Percentiles rank a stretch among this genome's conserved stretches.
phyloP scores from a whole-genome alignment of 805 yeast species.

The Ogataea minuta region DNA sequence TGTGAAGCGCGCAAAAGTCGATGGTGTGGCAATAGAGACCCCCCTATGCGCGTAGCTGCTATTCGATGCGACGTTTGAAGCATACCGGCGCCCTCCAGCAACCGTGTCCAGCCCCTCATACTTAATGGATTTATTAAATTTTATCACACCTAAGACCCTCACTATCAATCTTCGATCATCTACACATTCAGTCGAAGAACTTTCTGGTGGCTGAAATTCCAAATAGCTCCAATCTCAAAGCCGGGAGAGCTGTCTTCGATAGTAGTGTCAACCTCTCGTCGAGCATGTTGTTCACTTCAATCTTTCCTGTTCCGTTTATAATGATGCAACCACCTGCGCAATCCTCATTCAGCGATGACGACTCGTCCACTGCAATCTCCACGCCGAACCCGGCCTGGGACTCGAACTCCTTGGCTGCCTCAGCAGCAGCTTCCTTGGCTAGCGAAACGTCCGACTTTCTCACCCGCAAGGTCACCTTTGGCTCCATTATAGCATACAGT shows the following conservation, averaged over 20 bases:
- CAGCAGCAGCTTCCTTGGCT: slow-evolving; percentile 59
- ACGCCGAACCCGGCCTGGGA: slow-evolving; percentile 58
- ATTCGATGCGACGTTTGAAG: not conserved
- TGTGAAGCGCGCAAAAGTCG: too few species aligned
- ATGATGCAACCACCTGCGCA: slow-evolving; percentile 84
- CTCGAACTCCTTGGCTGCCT: slow-evolving; percentile 63
- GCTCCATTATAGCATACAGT: slow-evolving; percentile 70
- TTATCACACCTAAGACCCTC: slow-evolving; percentile 14
- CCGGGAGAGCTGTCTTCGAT: slow-evolving; percentile 85
- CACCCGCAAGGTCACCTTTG: slow-evolving; percentile 59
- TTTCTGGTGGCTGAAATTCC: slow-evolving; percentile 84
- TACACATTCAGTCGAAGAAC: slow-evolving; percentile 67
- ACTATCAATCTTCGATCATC: slow-evolving; percentile 12
- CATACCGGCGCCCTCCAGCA: not conserved
- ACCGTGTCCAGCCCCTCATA: slow-evolving; percentile 7
- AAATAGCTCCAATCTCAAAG: slow-evolving; percentile 84
- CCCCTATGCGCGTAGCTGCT: too few species aligned
- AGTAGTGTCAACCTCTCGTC: slow-evolving; percentile 89
- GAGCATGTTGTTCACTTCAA: slow-evolving; percentile 87
- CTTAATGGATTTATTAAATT: slow-evolving; percentile 5
- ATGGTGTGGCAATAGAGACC: too few species aligned
- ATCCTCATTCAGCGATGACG: slow-evolving; percentile 56
- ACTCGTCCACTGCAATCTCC: slow-evolving; percentile 54
- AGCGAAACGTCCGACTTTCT: slow-evolving; percentile 61
- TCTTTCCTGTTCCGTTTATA: slow-evolving; percentile 70